Evolutionary conservation across 2,329 filamentous ascomycete species (phyloP).

Genomic region (Ophiostoma sp.): DNA sequence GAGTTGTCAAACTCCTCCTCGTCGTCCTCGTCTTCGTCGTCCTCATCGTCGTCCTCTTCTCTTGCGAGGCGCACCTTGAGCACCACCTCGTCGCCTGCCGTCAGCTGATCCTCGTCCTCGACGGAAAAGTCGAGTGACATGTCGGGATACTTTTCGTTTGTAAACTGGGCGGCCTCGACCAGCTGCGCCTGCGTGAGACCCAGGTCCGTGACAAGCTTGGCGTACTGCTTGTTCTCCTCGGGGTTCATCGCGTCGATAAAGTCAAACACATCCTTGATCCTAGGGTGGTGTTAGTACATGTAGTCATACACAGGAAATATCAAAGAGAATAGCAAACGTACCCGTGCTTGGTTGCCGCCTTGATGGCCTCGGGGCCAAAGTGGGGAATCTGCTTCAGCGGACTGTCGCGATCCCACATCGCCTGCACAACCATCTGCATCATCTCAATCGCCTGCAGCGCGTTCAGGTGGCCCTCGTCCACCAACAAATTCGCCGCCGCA

Average conservation of each 20-base stretch:
- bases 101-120: constrained; percentile 72
- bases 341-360: constrained; percentile 73
- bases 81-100: constrained; percentile 73
- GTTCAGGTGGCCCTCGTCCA: constrained; percentile 91
- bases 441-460: constrained; percentile 99
- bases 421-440: constrained; percentile 98
- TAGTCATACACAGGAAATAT: constrained; percentile 28
- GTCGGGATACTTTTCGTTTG: constrained; percentile 93
- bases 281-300: constrained; percentile 34
- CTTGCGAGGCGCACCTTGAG: constrained; percentile 80
- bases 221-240: constrained; percentile 79
- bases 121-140: constrained; percentile 86
- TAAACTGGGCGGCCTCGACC: constrained; percentile 85
- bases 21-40: constrained; percentile 36
- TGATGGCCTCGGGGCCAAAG: constrained; percentile 77
- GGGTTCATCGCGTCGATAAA: constrained; percentile 99
- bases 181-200: constrained; percentile 76
- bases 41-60: constrained; percentile 66
- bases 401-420: constrained; percentile 97
- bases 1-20: constrained; percentile 58
- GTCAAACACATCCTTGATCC: constrained; percentile 89
- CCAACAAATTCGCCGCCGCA: constrained; percentile 89
- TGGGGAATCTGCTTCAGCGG: constrained; percentile 97
- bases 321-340: constrained; percentile 40
- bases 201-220: constrained; percentile 68